Conservation (phyloP, 2,329 filamentous ascomycete genomes). For the Nemania bipapillata region DNA sequence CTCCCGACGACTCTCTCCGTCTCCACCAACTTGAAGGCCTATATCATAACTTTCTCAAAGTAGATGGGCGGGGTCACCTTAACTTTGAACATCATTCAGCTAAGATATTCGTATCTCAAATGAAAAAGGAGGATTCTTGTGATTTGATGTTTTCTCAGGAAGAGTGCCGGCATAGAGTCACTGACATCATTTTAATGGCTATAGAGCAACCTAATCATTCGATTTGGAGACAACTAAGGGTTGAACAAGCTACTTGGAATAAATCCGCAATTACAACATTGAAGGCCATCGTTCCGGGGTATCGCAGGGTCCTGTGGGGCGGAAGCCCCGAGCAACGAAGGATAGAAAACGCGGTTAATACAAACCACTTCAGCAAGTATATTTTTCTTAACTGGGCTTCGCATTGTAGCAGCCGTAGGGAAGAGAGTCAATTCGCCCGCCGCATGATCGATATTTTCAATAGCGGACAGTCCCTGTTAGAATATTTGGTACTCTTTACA, state of each 20-base stretch:
- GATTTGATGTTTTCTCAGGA: neutral
- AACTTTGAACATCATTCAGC: slow-evolving; percentile 7
- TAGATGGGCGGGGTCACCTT: neutral
- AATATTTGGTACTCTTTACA: neutral
- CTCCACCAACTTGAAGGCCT: slow-evolving; percentile 13
- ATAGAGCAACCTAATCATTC: slow-evolving; percentile 2
- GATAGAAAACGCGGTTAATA: neutral
- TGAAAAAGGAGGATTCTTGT: neutral
- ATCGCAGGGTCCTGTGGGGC: too few species aligned
- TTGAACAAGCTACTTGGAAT: neutral
- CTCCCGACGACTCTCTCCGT: neutral
- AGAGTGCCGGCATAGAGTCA: neutral
- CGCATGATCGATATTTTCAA: neutral
- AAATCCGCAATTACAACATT: neutral
- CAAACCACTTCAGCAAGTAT: neutral
- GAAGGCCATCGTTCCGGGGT: too few species aligned
- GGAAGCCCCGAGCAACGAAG: too few species aligned
- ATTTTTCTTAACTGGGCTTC: neutral
- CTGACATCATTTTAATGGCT: neutral
- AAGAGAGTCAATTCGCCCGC: neutral
- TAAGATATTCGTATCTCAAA: slow-evolving; percentile 11
- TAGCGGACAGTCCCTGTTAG: neutral
- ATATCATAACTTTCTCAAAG: slow-evolving; percentile 2
- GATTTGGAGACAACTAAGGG: neutral
- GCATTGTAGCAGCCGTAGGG: neutral